Evolutionary conservation across 2,329 filamentous ascomycete species (phyloP).

Genomic region (Paracoccidioides brasiliensis): DNA sequence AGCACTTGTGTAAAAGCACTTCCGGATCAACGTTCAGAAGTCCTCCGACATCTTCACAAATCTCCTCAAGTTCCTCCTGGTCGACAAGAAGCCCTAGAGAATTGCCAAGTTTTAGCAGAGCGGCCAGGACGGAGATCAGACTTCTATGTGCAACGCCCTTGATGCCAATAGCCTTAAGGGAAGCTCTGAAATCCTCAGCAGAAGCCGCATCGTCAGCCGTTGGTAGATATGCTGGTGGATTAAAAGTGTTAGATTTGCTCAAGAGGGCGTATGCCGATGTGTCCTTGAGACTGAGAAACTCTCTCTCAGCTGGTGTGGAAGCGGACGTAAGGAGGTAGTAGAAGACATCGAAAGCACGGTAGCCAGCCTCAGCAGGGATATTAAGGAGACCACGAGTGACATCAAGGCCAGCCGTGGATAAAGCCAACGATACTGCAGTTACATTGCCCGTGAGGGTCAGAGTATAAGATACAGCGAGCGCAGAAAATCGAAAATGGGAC

Average conservation of each 20-base stretch:
- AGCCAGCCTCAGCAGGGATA: conserved; percentile 65
- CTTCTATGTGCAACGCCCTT: conserved; percentile 72
- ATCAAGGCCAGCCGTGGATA: conserved; percentile 82
- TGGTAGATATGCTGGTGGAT: conserved; percentile 74
- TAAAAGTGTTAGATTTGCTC: conserved; percentile 70
- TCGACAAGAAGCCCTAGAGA: conserved; percentile 75
- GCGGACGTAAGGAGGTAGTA: conserved; percentile 92
- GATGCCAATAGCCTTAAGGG: conserved; percentile 84
- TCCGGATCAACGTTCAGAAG: conserved; percentile 80
- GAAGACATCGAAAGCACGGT: conserved; percentile 92
- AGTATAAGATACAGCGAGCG: conserved; percentile 67
- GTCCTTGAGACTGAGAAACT: conserved; percentile 70
- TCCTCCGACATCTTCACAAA: conserved; percentile 80
- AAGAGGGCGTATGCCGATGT: conserved; percentile 67
- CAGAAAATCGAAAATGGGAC: conserved; percentile 66
- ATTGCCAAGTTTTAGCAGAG: conserved; percentile 81
- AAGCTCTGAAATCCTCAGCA: conserved; percentile 80
- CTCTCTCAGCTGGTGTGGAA: conserved; percentile 75
- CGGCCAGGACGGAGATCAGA: conserved; percentile 74
- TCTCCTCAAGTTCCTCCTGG: conserved; percentile 67
- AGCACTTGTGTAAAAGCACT: conserved; percentile 62
- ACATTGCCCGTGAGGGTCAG: conserved; percentile 70
- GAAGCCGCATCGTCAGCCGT: conserved; percentile 85
- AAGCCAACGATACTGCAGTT: conserved; percentile 57
- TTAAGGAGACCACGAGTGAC: conserved; percentile 66